Percentiles rank a stretch among this genome's conserved stretches.
phyloP scores from a whole-genome alignment of 2,329 filamentous ascomycete species.

The Cordyceps sp. region DNA sequence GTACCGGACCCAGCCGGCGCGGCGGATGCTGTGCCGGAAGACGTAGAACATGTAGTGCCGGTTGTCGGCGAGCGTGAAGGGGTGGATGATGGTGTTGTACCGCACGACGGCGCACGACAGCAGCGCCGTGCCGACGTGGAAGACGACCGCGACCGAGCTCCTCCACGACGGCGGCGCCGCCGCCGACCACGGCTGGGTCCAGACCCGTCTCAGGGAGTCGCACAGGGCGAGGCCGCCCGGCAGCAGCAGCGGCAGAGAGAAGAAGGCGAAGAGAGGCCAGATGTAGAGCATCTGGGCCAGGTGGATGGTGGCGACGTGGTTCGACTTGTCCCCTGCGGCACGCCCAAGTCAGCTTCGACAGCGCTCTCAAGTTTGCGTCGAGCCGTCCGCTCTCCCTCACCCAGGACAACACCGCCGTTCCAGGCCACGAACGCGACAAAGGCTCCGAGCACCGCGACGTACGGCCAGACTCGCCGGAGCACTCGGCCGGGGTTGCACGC shows the following conservation, averaged over 20 bases:
- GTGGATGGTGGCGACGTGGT: slow-evolving; percentile 81
- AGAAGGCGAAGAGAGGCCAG: slow-evolving; percentile 80
- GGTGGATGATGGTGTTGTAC: slow-evolving; percentile 86
- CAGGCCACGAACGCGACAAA: slow-evolving; percentile 66
- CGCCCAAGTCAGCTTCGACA: not conserved
- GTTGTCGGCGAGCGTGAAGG: slow-evolving; percentile 92
- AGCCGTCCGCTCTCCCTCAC: slow-evolving; percentile 24
- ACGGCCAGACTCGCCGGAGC: slow-evolving; percentile 34
- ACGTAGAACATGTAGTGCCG: slow-evolving; percentile 95
- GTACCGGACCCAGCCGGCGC: slow-evolving; percentile 47
- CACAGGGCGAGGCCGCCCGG: slow-evolving; percentile 26
- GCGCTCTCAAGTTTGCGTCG: not conserved
- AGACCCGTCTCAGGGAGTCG: not conserved
- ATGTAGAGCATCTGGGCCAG: slow-evolving; percentile 89
- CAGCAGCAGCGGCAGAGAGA: slow-evolving; percentile 64
- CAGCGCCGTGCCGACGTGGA: no score
- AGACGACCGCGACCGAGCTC: no score
- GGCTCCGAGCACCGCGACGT: slow-evolving; percentile 42
- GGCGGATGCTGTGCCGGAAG: slow-evolving; percentile 67
- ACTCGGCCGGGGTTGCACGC: slow-evolving; percentile 29
- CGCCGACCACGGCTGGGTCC: no score
- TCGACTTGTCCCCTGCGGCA: slow-evolving; percentile 71
- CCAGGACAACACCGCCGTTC: slow-evolving; percentile 87
- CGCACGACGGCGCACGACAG: slow-evolving; percentile 36
- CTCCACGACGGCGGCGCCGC: no score